Conservation (phyloP, 495 filamentous ascomycete species). For the Paragyromitra xinjiangensis region DNA sequence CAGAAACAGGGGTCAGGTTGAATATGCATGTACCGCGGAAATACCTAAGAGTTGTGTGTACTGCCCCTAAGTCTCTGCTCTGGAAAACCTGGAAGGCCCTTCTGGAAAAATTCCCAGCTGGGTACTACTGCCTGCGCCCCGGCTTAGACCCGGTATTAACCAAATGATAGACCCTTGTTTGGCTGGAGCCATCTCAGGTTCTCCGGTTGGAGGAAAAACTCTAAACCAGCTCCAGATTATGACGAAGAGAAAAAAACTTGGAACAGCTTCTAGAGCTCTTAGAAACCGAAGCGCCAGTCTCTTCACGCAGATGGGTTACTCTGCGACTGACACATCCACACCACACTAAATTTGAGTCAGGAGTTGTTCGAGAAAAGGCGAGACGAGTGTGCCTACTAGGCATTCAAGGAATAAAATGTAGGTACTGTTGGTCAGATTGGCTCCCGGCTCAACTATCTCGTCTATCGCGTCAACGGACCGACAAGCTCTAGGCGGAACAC, state of each 20-base stretch:
- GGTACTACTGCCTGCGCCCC: slow-evolving; percentile 19
- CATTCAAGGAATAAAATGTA: neutral
- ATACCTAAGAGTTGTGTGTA: slow-evolving; percentile 42
- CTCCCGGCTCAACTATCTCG: slow-evolving; percentile 10
- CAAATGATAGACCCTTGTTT: neutral
- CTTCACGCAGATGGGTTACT: slow-evolving; percentile 5
- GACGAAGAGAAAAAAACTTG: slow-evolving; percentile 9
- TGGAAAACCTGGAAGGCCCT: slow-evolving; percentile 21
- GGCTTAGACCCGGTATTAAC: slow-evolving; percentile 14
- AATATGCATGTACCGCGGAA: slow-evolving; percentile 43
- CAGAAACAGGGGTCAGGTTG: slow-evolving; percentile 40
- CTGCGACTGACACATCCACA: slow-evolving; percentile 26
- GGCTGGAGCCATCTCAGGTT: slow-evolving; percentile 3
- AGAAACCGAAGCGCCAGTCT: slow-evolving; percentile 9
- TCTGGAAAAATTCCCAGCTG: slow-evolving; percentile 46
- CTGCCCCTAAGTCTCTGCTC: slow-evolving; percentile 26
- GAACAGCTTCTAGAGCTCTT: slow-evolving; percentile 31
- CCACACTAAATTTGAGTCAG: slow-evolving; percentile 37
- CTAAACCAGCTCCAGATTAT: neutral
- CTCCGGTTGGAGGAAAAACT: slow-evolving; percentile 18
- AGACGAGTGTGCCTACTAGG: slow-evolving; percentile 40
- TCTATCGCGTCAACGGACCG: slow-evolving; percentile 38
- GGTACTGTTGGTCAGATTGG: slow-evolving; percentile 14
- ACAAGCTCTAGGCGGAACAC: slow-evolving; percentile 4
- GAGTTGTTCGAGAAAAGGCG: slow-evolving; percentile 38